phyloP scores from a whole-genome alignment of 1,139 yeast genomes.

The Yamadazyma diospyri region DNA sequence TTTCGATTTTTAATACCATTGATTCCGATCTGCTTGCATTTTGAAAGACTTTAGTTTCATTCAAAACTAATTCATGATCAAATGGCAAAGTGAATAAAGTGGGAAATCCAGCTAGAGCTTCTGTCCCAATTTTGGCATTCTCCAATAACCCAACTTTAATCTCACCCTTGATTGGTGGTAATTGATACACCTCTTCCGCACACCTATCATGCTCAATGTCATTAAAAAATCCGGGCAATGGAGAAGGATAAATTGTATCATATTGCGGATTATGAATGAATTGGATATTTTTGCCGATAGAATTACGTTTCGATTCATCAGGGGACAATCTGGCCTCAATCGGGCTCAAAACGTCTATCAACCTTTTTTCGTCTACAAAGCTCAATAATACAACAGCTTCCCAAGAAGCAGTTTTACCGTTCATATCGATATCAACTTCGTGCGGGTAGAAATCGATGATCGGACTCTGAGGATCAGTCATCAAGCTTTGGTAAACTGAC shows the following conservation, averaged over 20 bases:
- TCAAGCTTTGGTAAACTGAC: slow-evolving; percentile 66
- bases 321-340: slow-evolving; percentile 56
- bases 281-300: slow-evolving; percentile 64
- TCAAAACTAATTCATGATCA: slow-evolving; percentile 44
- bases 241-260: slow-evolving; percentile 66
- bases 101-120: slow-evolving; percentile 88
- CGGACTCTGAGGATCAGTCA: slow-evolving; percentile 89
- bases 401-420: slow-evolving; percentile 96
- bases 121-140: slow-evolving; percentile 67
- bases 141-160: slow-evolving; percentile 58
- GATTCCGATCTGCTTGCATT: slow-evolving; percentile 84
- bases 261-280: slow-evolving; percentile 78
- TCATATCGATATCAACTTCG: slow-evolving; percentile 84
- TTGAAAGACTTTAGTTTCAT: slow-evolving; percentile 77
- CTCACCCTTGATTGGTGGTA: slow-evolving; percentile 49
- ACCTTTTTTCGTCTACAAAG: slow-evolving; percentile 81
- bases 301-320: slow-evolving; percentile 71
- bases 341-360: slow-evolving; percentile 70
- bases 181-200: slow-evolving; percentile 51
- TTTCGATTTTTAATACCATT: slow-evolving; percentile 60
- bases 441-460: slow-evolving; percentile 88
- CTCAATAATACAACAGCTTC: slow-evolving; percentile 96
- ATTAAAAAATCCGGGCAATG: slow-evolving; percentile 72
- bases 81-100: slow-evolving; percentile 69
- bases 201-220: slow-evolving; percentile 81